Evolutionary conservation across 768 basidiomycete genomes (phyloP).

Genomic region (Leccinellum luteum): DNA sequence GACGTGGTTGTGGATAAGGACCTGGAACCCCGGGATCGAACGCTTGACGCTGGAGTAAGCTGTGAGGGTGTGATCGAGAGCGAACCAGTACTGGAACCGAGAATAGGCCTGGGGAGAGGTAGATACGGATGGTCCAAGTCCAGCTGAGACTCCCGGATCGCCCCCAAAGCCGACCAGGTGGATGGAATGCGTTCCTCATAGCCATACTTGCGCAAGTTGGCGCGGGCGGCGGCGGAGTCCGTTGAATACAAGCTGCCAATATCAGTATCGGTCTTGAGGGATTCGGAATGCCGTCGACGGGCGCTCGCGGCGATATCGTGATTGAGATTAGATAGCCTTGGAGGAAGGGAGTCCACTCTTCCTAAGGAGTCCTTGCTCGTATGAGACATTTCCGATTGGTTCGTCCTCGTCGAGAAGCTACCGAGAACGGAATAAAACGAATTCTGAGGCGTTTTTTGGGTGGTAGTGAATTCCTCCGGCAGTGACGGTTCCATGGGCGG

Average conservation of each 20-base stretch:
- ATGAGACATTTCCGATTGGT: background rate
- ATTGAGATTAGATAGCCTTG: constrained; percentile 8
- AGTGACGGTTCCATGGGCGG: background rate
- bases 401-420: background rate
- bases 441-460: background rate
- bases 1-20: constrained; percentile 2
- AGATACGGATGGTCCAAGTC: constrained; percentile 5
- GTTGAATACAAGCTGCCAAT: constrained; percentile 27
- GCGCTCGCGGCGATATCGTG: background rate
- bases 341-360: background rate
- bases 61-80: constrained; percentile 9
- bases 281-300: background rate
- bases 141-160: constrained; percentile 14
- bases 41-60: constrained; percentile 1
- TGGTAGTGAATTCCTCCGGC: background rate
- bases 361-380: background rate
- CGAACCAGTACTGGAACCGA: background rate
- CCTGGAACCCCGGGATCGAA: constrained; percentile 2
- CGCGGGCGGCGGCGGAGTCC: constrained; percentile 18
- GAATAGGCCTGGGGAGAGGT: constrained; percentile 3
- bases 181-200: constrained; percentile 21
- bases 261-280: constrained; percentile 13
- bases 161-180: constrained; percentile 21
- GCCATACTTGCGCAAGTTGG: constrained; percentile 26
- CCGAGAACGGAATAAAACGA: background rate